Conservation (phyloP, 805 yeast species). For the Wickerhamiella allomyrinae region DNA sequence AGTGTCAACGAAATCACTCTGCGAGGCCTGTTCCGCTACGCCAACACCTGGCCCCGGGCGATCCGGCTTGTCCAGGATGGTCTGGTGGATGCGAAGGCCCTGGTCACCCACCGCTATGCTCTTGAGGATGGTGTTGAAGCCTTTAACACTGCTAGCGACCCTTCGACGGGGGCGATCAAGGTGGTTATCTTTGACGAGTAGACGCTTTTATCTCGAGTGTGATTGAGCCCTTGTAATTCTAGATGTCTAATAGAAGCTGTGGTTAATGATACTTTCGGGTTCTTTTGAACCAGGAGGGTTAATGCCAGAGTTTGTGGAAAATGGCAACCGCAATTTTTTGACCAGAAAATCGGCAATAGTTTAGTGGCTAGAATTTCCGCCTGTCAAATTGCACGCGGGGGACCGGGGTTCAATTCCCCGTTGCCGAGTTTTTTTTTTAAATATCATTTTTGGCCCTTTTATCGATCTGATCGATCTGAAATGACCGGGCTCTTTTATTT, state of each 20-base stretch:
- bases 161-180: slow-evolving; percentile 33
- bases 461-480: too few relatives aligned
- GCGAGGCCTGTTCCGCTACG: slow-evolving; percentile 39
- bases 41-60: slow-evolving; percentile 44
- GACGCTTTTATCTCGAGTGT: background rate
- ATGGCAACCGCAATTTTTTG: too few relatives aligned
- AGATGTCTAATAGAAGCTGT: too few relatives aligned
- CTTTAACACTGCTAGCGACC: slow-evolving; percentile 29
- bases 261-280: too few relatives aligned
- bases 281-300: too few relatives aligned
- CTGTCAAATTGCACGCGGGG: slow-evolving; percentile 22
- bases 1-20: slow-evolving; percentile 39
- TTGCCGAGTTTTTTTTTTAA: slow-evolving; percentile 14
- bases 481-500: too few relatives aligned
- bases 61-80: slow-evolving; percentile 35
- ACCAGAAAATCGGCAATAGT: slow-evolving; percentile 25
- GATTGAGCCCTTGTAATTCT: too few relatives aligned
- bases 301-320: too few relatives aligned
- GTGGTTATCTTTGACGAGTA: slow-evolving; percentile 31
- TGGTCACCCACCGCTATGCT: slow-evolving; percentile 36
- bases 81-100: slow-evolving; percentile 30
- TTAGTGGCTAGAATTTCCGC: slow-evolving; percentile 30
- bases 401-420: slow-evolving; percentile 16
- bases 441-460: too few relatives aligned
- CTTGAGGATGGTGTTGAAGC: slow-evolving; percentile 37